phyloP scores from a whole-genome alignment of 2,329 filamentous ascomycete genomes.

The Ophiostoma novo-ulmi region DNA sequence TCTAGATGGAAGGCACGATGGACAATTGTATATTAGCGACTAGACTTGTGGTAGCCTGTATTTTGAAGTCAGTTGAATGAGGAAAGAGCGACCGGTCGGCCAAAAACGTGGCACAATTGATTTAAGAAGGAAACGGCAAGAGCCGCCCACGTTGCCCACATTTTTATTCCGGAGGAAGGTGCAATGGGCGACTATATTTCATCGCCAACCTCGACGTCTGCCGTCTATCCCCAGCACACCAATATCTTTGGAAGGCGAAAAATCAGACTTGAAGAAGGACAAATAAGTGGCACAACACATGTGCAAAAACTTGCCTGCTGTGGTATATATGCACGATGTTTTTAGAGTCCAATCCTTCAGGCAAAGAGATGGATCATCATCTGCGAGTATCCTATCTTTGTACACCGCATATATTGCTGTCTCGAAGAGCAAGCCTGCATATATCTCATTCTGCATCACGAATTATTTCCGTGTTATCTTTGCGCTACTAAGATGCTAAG shows the following conservation, averaged over 20 bases:
- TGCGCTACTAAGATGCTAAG: background rate
- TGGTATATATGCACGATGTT: background rate
- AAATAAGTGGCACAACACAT: background rate
- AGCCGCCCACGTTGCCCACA: background rate
- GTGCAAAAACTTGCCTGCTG: background rate
- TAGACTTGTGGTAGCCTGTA: background rate
- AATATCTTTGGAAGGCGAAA: background rate
- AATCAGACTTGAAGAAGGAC: background rate
- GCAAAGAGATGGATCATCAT: background rate
- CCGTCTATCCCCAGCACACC: background rate
- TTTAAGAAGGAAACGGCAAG: background rate
- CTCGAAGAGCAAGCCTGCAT: background rate
- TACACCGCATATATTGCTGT: background rate
- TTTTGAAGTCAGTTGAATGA: background rate
- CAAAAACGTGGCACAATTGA: background rate
- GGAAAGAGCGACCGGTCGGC: background rate
- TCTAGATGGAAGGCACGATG: background rate
- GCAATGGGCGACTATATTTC: background rate
- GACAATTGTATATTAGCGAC: background rate
- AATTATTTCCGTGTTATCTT: background rate
- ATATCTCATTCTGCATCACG: background rate
- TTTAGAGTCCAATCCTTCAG: background rate
- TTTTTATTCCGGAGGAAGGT: background rate
- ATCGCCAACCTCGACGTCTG: background rate
- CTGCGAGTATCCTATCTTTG: background rate